Base-by-base conservation (phyloP, 768 basidiomycete genomes). In the Phylloporus sp. region DNA sequence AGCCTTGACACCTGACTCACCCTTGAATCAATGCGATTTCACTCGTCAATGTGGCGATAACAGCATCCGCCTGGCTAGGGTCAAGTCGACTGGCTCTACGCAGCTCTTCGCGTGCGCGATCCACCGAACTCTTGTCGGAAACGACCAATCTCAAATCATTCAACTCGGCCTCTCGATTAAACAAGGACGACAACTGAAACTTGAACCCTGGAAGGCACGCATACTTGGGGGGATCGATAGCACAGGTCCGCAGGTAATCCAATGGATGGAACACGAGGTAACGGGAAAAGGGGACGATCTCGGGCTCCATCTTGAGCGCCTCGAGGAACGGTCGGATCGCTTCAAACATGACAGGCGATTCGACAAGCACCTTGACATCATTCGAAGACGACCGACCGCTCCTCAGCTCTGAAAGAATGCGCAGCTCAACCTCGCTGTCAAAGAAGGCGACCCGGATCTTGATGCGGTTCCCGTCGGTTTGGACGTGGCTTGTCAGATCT, bases 21-120 rank as follows among this genome's bases (percentile, higher is more conserved):
- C 88, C 89, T 69, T 91, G 87, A 34, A 91, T 85, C 42, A 91
- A 66, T 0, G 79, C 72, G 0, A 90, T 63, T 57, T 88, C 84
- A 44, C 80, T 67, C 0, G 75, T 78, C 31, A 90, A 62, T 0
- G 80, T 72, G 50, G 83, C 78, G 4, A 91, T 63, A 3, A 91
- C 71, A 1, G 88, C 83, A 49, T 87, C 82, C 0, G 77, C 82
- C 61, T 91, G 89, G 63, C 84, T 86, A 0, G 78, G 72, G 55
- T 91, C 89, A 26, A 91, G 71, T 6, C 76, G 70, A 59, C 83
- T 88, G 4, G 68, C 65, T 16, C 59, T 52, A 36, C 55, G 67
- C n/a, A 89, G 64, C 36, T 73, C 71, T 20, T 63, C 53, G 6
- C 80, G 75, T 0, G 80, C 84, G n/a, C 51, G 52, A 4, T 60